Conservation (phyloP, 441 rosid genomes). For the Aquilaria agallochum region DNA sequence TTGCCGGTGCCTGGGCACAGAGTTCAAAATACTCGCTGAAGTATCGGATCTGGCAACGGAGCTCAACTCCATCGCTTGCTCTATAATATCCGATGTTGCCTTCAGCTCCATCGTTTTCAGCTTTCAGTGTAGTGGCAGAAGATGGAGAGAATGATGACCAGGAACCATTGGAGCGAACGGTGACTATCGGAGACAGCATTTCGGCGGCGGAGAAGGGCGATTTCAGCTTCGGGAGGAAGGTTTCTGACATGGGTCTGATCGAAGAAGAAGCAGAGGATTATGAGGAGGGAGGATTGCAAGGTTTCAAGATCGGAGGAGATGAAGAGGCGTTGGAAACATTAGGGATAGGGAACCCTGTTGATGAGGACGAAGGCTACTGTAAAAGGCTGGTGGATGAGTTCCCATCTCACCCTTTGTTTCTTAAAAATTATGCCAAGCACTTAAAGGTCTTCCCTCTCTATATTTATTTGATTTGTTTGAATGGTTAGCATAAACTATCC, state of each 20-base stretch:
- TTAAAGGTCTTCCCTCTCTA: constrained; percentile 46
- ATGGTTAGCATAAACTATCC: too few species aligned
- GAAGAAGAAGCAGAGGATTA: constrained; percentile 39
- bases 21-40: too few species aligned
- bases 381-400: constrained; percentile 58
- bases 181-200: constrained; percentile 42
- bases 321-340: constrained; percentile 28
- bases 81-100: constrained; percentile 35
- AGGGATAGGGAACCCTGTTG: constrained; percentile 23
- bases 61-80: too few species aligned
- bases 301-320: constrained; percentile 21
- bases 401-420: constrained; percentile 68
- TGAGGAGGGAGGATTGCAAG: constrained; percentile 17
- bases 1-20: too few species aligned
- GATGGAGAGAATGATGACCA: constrained; percentile 15
- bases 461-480: constrained; percentile 1
- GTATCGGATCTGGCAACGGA: too few species aligned
- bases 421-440: constrained; percentile 65
- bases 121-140: constrained; percentile 30
- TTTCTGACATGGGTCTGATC: constrained; percentile 32
- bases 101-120: constrained; percentile 52
- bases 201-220: constrained; percentile 25
- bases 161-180: constrained; percentile 31
- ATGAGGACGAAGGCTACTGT: constrained; percentile 45
- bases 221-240: constrained; percentile 44